phyloP scores from a whole-genome alignment of 495 filamentous ascomycete genomes.

The Penicillium angulare region DNA sequence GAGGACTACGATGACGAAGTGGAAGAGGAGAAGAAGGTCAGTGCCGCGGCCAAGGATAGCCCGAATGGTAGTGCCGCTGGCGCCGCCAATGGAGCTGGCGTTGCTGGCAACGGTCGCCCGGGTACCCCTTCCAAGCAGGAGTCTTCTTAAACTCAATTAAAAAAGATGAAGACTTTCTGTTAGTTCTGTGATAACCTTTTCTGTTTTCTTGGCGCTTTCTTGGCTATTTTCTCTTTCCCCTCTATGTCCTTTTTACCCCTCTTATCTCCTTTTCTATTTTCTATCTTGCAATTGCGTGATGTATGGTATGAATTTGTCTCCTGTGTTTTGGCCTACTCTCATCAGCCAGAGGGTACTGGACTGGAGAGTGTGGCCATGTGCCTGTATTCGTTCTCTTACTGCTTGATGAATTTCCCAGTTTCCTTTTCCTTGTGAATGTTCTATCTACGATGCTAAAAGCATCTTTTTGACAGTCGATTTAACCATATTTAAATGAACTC shows the following conservation, averaged over 20 bases:
- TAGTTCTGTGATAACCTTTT: background rate
- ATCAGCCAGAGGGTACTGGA: conserved; percentile 15
- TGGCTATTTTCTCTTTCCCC: conserved; percentile 10
- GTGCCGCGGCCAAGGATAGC: conserved; percentile 37
- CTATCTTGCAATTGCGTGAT: conserved; percentile 19
- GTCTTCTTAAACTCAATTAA: conserved; percentile 25
- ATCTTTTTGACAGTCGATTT: conserved; percentile 18
- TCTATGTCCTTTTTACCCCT: conserved; percentile 14
- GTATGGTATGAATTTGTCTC: conserved; percentile 30
- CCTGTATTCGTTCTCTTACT: conserved; percentile 27
- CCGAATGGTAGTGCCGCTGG: conserved; percentile 39
- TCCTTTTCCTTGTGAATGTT: conserved; percentile 27
- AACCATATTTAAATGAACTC: conserved; percentile 9
- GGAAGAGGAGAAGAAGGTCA: conserved; percentile 73
- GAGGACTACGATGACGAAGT: conserved; percentile 92
- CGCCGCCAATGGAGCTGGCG: conserved; percentile 31
- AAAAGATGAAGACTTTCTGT: background rate
- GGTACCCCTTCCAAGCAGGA: conserved; percentile 36
- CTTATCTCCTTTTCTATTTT: conserved; percentile 10
- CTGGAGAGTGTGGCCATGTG: conserved; percentile 4
- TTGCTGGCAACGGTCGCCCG: conserved; percentile 28
- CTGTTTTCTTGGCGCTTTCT: conserved; percentile 1
- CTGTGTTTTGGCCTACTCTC: conserved; percentile 14
- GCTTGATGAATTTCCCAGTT: conserved; percentile 27
- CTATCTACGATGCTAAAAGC: conserved; percentile 18